phyloP scores from a whole-genome alignment of 2,329 filamentous ascomycete species.

The Colletotrichum tropicicola region DNA sequence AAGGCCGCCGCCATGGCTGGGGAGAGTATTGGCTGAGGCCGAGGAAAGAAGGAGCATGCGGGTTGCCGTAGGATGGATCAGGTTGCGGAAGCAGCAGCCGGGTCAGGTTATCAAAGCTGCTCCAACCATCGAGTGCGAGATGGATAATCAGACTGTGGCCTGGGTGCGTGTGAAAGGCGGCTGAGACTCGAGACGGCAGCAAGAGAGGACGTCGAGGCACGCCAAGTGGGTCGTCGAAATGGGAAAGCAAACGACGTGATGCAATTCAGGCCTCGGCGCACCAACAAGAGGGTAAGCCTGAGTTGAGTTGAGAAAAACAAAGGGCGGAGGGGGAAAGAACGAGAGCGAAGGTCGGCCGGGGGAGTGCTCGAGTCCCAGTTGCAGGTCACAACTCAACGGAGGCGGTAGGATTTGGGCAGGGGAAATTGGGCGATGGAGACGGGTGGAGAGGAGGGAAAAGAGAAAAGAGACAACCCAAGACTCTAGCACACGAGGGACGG shows the following conservation, averaged over 20 bases:
- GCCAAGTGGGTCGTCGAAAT: constrained; percentile 23
- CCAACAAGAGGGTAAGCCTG: not conserved
- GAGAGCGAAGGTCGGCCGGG: no score
- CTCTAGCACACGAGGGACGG: not conserved
- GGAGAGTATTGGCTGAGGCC: not conserved
- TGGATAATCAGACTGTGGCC: not conserved
- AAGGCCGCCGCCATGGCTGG: not conserved
- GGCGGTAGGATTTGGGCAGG: constrained; percentile 8
- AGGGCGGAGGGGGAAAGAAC: no score
- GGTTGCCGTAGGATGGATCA: no score
- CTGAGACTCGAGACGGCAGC: not conserved
- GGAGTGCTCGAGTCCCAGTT: not conserved
- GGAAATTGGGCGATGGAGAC: constrained; percentile 9
- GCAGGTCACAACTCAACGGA: constrained; percentile 21
- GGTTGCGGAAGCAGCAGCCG: not conserved
- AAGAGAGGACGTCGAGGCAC: not conserved
- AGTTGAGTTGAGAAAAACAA: not conserved
- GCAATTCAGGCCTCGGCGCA: not conserved
- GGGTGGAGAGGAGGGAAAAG: constrained; percentile 27
- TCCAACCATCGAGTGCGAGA: not conserved
- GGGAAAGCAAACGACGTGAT: constrained; percentile 11
- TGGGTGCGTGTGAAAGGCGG: not conserved
- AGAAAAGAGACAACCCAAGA: constrained; percentile 27
- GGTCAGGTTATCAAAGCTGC: constrained; percentile 3
- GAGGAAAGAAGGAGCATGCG: not conserved